A percentile compares a stretch with the other conserved stretches of the same genome.
Evolutionary conservation across 169 alveolate genomes (phyloP).

Genomic region (Eimeria falciformis): DNA sequence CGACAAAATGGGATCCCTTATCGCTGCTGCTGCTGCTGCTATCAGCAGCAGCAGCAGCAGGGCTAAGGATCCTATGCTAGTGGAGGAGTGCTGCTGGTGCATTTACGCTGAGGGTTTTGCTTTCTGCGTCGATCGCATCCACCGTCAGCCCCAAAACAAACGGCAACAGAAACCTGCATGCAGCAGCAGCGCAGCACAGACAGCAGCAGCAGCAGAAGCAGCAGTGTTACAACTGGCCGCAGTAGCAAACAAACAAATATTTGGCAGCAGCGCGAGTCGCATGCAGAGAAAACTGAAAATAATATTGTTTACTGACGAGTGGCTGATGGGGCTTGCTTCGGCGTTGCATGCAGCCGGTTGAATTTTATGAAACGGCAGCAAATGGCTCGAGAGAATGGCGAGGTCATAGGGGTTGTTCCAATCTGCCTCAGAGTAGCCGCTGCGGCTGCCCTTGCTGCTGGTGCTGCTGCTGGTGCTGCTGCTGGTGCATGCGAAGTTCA

Average conservation of each 20-base stretch:
- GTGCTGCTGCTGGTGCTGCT: conserved; percentile 17
- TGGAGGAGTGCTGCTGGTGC: conserved; percentile 44
- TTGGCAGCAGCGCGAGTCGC: neutral
- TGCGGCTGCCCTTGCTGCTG: neutral
- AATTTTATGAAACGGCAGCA: neutral
- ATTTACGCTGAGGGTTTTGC: neutral
- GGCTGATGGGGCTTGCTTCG: neutral
- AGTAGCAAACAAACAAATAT: neutral
- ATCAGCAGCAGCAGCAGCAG: neutral
- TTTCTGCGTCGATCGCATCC: neutral
- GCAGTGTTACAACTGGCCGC: neutral
- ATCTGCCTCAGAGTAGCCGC: neutral
- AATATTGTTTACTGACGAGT: neutral
- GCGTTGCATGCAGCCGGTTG: neutral
- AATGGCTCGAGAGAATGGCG: neutral
- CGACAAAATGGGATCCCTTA: no score
- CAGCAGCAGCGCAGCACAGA: neutral
- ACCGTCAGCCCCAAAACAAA: conserved; percentile 10
- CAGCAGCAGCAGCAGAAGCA: conserved; percentile 24
- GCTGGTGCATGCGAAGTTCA: conserved; percentile 54
- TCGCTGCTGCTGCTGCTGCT: neutral
- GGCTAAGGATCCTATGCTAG: neutral
- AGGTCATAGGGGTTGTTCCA: conserved; percentile 15
- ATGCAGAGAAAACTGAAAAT: neutral
- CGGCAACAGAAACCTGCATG: neutral